These are phyloP conservation scores for Plectosphaerella plurivora DNA, from an alignment of 2,329 filamentous ascomycete species.

Conservation along the genomic window DNA sequence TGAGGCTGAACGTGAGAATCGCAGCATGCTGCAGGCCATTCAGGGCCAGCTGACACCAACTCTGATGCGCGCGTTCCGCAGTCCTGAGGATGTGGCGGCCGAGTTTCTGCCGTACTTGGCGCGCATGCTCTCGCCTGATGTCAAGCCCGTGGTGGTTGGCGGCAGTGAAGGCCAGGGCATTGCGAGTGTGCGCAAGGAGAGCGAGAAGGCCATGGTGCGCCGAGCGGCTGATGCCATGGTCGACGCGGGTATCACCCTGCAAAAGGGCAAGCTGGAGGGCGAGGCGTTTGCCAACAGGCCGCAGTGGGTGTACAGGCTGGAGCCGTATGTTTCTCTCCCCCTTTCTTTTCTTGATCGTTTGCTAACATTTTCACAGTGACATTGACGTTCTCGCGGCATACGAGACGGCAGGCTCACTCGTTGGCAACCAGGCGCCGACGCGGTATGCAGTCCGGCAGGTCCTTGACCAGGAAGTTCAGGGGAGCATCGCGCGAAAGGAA, in stretches of 20 bases:
- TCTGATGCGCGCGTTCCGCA: slow-evolving; percentile 73
- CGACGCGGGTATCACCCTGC: slow-evolving; percentile 77
- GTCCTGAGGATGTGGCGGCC: slow-evolving; percentile 68
- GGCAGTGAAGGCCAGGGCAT: slow-evolving; percentile 61
- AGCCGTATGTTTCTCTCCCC: slow-evolving; percentile 61
- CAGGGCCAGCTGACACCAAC: slow-evolving; percentile 68
- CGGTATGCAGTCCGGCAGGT: slow-evolving; percentile 94
- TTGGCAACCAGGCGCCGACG: slow-evolving; percentile 63
- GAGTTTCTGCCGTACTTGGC: slow-evolving; percentile 84
- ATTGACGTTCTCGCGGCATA: slow-evolving; percentile 78
- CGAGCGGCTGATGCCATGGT: slow-evolving; percentile 77
- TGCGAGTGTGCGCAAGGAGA: slow-evolving; percentile 83
- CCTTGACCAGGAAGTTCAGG: slow-evolving; percentile 82
- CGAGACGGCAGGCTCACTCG: slow-evolving; percentile 57
- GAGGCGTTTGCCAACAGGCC: slow-evolving; percentile 54
- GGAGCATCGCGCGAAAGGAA: slow-evolving; percentile 64
- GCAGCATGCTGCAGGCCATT: slow-evolving; percentile 66
- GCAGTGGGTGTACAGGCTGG: slow-evolving; percentile 88
- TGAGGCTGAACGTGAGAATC: slow-evolving; percentile 77
- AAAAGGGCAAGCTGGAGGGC: slow-evolving; percentile 73
- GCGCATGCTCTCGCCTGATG: slow-evolving; percentile 79
- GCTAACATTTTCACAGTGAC: slow-evolving; percentile 33
- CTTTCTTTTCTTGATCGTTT: neutral
- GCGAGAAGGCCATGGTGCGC: slow-evolving; percentile 75
- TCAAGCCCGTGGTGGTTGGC: slow-evolving; percentile 86